phyloP scores from a whole-genome alignment of 805 yeast species.

The Allodekkera sacchari region DNA sequence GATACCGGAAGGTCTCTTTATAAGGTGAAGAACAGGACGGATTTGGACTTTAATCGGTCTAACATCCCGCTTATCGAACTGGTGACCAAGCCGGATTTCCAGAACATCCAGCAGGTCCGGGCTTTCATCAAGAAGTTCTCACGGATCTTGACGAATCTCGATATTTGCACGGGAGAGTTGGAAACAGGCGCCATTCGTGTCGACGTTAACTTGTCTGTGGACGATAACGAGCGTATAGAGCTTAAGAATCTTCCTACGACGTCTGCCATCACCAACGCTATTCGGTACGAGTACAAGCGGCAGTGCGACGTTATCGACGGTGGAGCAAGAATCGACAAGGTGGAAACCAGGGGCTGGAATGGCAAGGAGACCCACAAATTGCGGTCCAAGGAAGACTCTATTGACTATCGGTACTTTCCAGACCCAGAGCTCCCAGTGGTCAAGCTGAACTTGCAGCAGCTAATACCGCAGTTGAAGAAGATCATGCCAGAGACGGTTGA shows the following conservation, averaged over 20 bases:
- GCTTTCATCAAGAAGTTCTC: constrained; percentile 79
- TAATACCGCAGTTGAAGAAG: constrained; percentile 29
- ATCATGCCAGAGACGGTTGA: constrained; percentile 59
- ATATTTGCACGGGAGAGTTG: constrained; percentile 80
- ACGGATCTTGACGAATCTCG: constrained; percentile 54
- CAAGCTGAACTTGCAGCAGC: constrained; percentile 33
- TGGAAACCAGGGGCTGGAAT: constrained; percentile 90
- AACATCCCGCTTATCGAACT: constrained; percentile 84
- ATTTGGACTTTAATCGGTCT: constrained; percentile 76
- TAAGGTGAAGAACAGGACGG: constrained; percentile 27
- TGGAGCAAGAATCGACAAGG: constrained; percentile 13
- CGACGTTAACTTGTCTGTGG: constrained; percentile 86
- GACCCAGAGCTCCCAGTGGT: constrained; percentile 80
- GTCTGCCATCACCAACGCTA: constrained; percentile 69
- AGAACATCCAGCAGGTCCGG: constrained; percentile 54
- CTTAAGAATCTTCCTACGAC: constrained; percentile 84
- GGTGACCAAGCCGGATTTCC: constrained; percentile 86
- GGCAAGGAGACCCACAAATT: constrained; percentile 60
- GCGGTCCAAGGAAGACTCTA: constrained; percentile 70
- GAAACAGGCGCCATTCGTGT: constrained; percentile 94
- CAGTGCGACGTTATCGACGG: constrained; percentile 46
- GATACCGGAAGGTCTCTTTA: constrained; percentile 83
- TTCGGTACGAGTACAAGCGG: constrained; percentile 62
- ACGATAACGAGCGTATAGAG: constrained; percentile 68
- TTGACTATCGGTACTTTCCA: constrained; percentile 91